phyloP scores from a whole-genome alignment of 2,329 filamentous ascomycete genomes.

The Diaporthe batatas region DNA sequence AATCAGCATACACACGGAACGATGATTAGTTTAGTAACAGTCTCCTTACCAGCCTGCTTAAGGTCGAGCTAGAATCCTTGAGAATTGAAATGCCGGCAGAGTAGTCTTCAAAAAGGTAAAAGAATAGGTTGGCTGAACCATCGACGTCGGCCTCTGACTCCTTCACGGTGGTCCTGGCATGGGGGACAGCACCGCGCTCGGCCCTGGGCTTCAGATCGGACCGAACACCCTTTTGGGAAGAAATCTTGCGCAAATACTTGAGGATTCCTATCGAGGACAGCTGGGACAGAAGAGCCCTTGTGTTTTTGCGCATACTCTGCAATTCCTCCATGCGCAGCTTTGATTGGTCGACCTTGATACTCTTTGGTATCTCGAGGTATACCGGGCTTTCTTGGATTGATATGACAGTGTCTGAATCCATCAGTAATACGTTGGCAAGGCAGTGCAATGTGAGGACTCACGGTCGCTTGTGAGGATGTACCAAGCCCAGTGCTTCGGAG shows the following conservation, averaged over 20 bases:
- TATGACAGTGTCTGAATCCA: slow-evolving; percentile 71
- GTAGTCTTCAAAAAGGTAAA: slow-evolving; percentile 77
- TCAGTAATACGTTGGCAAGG: slow-evolving; percentile 42
- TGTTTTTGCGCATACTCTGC: slow-evolving; percentile 55
- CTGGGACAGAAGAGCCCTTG: slow-evolving; percentile 54
- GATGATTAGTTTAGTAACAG: not conserved
- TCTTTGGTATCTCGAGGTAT: slow-evolving; percentile 47
- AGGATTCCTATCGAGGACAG: slow-evolving; percentile 55
- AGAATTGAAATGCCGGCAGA: slow-evolving; percentile 70
- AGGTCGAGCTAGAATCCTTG: slow-evolving; percentile 57
- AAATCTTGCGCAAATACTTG: slow-evolving; percentile 54
- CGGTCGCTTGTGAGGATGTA: slow-evolving; percentile 76
- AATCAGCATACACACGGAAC: slow-evolving; percentile 4
- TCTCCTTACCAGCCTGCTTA: slow-evolving; percentile 62
- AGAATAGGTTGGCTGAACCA: slow-evolving; percentile 72
- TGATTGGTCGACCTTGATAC: slow-evolving; percentile 44
- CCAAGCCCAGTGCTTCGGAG: slow-evolving; percentile 75
- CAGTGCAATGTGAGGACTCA: slow-evolving; percentile 48
- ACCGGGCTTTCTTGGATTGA: slow-evolving; percentile 74
- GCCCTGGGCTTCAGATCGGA: slow-evolving; percentile 45
- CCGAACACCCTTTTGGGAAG: slow-evolving; percentile 57
- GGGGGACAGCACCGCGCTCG: slow-evolving; percentile 17
- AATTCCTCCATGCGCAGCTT: slow-evolving; percentile 50
- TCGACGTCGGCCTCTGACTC: slow-evolving; percentile 56
- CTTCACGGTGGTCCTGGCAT: slow-evolving; percentile 11